Percentiles rank a stretch among this genome's conserved stretches.
Conservation (phyloP, 371 early-diverging fungal species). For the Rhizopus arrhizus region DNA sequence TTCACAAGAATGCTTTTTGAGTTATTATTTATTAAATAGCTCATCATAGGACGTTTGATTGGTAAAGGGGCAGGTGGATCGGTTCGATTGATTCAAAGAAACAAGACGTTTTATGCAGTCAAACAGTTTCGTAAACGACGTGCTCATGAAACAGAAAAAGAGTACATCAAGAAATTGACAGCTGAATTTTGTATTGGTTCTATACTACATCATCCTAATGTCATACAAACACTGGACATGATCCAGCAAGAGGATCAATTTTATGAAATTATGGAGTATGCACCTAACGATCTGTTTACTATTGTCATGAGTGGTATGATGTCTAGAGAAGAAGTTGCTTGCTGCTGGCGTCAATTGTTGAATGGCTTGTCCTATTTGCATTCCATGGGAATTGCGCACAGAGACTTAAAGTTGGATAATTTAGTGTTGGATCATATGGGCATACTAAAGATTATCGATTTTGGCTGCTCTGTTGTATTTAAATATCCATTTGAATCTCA, state of each 20-base stretch:
- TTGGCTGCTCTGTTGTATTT: conserved; percentile 87
- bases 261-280: conserved; percentile 83
- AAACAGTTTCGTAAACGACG: conserved; percentile 80
- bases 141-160: conserved; percentile 70
- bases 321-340: conserved; percentile 66
- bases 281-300: conserved; percentile 76
- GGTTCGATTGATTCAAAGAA: conserved; percentile 61
- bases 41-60: conserved; percentile 57
- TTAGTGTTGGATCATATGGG: conserved; percentile 70
- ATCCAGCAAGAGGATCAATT: conserved; percentile 61
- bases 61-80: conserved; percentile 79
- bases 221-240: conserved; percentile 85
- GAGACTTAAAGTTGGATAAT: conserved; percentile 91
- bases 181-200: conserved; percentile 85
- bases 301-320: conserved; percentile 70
- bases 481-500: conserved; percentile 67
- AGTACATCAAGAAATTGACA: conserved; percentile 83
- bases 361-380: conserved; percentile 76
- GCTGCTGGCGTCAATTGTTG: conserved; percentile 77
- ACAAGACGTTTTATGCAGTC: conserved; percentile 67
- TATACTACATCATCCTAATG: conserved; percentile 81
- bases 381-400: conserved; percentile 78
- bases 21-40: conserved; percentile 3
- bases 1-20: conserved; percentile 6
- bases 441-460: conserved; percentile 88